Conservation (phyloP, 176 grass and related monocot genomes). For the Carex myosuroides region DNA sequence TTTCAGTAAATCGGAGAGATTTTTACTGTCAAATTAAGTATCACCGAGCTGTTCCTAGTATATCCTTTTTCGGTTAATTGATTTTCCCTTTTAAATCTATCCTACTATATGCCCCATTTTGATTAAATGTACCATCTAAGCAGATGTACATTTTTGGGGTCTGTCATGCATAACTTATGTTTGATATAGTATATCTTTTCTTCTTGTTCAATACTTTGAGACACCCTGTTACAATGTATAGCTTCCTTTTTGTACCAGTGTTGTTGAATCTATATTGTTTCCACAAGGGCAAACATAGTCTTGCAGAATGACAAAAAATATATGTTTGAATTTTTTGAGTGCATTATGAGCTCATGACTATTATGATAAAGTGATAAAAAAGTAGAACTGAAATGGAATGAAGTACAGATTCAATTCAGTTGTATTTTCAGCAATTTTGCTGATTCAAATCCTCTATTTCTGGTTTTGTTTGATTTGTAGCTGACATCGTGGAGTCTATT, state of each 20-base stretch:
- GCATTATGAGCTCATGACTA: not conserved
- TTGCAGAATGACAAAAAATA: not conserved
- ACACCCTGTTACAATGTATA: not conserved
- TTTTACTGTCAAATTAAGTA: not conserved
- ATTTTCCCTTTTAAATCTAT: not conserved
- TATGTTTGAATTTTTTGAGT: not conserved
- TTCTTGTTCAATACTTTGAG: not conserved
- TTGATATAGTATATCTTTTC: not conserved
- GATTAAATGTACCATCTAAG: not conserved
- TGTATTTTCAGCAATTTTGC: not conserved
- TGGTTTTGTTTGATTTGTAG: conserved; percentile 2
- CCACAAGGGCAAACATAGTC: not conserved
- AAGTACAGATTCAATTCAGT: not conserved
- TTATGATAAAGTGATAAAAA: not conserved
- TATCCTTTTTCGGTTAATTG: not conserved
- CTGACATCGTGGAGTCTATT: conserved; percentile 36
- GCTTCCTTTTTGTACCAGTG: not conserved
- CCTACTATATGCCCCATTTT: not conserved
- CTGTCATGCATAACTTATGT: not conserved
- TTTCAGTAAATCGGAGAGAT: not conserved
- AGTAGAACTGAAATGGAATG: not conserved
- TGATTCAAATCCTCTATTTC: not conserved
- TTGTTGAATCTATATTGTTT: not conserved
- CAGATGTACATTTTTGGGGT: not conserved
- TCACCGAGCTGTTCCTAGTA: not conserved